A percentile compares a stretch with the other conserved stretches of the same genome.
Evolutionary conservation across 169 alveolate species (phyloP).

Genomic region (Eimeria brunetti): DNA sequence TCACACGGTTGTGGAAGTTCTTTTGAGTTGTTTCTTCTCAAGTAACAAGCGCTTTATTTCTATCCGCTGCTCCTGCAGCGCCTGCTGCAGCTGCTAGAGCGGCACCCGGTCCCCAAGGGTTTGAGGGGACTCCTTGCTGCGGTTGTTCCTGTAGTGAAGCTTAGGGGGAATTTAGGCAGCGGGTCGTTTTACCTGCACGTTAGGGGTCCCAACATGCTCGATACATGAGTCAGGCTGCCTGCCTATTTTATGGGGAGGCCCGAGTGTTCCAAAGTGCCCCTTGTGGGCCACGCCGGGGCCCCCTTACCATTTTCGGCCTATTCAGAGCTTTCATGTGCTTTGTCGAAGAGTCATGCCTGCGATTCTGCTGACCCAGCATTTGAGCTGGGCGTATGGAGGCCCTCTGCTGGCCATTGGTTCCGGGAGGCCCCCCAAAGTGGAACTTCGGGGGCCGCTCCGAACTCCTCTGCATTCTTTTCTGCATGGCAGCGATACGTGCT

Average conservation of each 20-base stretch:
- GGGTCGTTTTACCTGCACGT: not conserved
- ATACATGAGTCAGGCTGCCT: not conserved
- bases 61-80: slow-evolving; percentile 45
- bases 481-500: not conserved
- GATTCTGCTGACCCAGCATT: slow-evolving; percentile 25
- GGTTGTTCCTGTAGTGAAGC: not conserved
- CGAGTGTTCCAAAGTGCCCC: not conserved
- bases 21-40: slow-evolving; percentile 41
- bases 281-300: not conserved
- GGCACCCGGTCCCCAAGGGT: slow-evolving; percentile 28
- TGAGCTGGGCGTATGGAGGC: no score
- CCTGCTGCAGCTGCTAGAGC: slow-evolving; percentile 49
- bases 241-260: slow-evolving; percentile 7
- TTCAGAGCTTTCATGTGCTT: slow-evolving; percentile 18
- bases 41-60: slow-evolving; percentile 17
- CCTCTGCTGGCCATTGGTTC: not conserved
- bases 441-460: not conserved
- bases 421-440: not conserved
- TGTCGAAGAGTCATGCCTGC: slow-evolving; percentile 11
- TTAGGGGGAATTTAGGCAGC: not conserved
- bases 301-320: not conserved
- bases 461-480: not conserved
- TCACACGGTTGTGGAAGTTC: slow-evolving; percentile 10
- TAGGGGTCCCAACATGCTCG: not conserved
- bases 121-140: not conserved